Conservation (phyloP, 2,329 filamentous ascomycete species). For the Fusarium subtropicale region DNA sequence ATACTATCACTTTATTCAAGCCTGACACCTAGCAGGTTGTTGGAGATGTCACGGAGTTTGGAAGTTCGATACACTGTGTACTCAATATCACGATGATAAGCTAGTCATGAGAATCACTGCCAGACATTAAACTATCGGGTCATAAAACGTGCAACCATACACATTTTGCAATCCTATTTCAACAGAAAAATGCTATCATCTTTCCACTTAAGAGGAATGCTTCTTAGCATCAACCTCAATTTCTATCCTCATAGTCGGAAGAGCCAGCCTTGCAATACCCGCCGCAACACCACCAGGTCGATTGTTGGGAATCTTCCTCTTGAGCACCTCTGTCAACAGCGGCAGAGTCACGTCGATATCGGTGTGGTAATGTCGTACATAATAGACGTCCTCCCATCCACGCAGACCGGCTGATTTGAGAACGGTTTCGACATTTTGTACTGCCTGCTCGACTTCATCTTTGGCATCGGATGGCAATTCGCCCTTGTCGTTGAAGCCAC, state of each 20-base stretch:
- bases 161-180: too few species aligned
- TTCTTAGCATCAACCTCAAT: conserved; percentile 41
- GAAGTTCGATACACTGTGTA: neutral
- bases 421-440: conserved; percentile 44
- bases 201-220: neutral
- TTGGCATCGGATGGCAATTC: conserved; percentile 28
- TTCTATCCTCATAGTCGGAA: conserved; percentile 39
- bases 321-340: conserved; percentile 15
- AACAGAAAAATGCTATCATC: neutral
- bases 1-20: neutral
- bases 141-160: too few species aligned
- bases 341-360: conserved; percentile 36
- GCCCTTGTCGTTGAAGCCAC: conserved; percentile 37
- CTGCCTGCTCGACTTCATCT: conserved; percentile 30
- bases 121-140: too few species aligned
- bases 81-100: neutral
- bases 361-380: conserved; percentile 42
- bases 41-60: neutral
- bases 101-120: neutral
- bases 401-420: conserved; percentile 41
- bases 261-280: conserved; percentile 29
- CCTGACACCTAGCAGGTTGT: neutral
- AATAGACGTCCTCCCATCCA: conserved; percentile 48
- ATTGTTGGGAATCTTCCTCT: conserved; percentile 28
- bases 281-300: conserved; percentile 19